Evolutionary conservation across 257 asterid species (phyloP), one percentile per base, ranked within the genome.

Genomic region (Solanum pimpinellifolium): DNA sequence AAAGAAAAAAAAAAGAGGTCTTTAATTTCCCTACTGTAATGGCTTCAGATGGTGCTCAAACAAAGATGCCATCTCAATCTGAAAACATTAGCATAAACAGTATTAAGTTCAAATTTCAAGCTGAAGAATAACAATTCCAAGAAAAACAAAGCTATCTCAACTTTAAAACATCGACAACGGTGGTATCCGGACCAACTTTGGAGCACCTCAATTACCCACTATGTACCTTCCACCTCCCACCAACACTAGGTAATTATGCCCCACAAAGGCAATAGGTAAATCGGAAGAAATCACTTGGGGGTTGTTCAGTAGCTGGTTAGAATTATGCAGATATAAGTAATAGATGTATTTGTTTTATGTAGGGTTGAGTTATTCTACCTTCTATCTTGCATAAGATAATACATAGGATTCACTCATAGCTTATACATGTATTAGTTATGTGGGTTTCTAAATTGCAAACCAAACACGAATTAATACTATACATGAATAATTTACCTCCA

Each of bases 11-110:
- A 11, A 68, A 68, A 1, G 13, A 12, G 59, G 31, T 75, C 23
- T 42, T 8, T 6, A 39, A 39, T 39, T 72, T 77, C 20, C 87
- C 82, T 85, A 85, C 44, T 60, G 66, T 89, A 89, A 90, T 15
- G 15, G 5, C 91, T 96, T 95, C 91, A 95, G 92, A 90, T 93
- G 98, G 88, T 96, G 98, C 93, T 94, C 98, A 69, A 93, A 95
- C 83, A 96, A 85, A 66, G 98, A 95, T 69, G 98, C 99, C 98
- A 96, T 94, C 93, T 96, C 98, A 88, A 96, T 96, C 99, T 96
- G 98, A 92, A 52, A 89, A 91, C 29, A 75, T 2, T 25, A 86
- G 87, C 46, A 84, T 56, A 81, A 65, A 41, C 25, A 81, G 4
- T 77, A 77, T 77, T 77, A n/a, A 76, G 47, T 41, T 76, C 8